Conservation (phyloP, 2,329 filamentous ascomycete genomes). For the Ceratocystis smalleyi region DNA sequence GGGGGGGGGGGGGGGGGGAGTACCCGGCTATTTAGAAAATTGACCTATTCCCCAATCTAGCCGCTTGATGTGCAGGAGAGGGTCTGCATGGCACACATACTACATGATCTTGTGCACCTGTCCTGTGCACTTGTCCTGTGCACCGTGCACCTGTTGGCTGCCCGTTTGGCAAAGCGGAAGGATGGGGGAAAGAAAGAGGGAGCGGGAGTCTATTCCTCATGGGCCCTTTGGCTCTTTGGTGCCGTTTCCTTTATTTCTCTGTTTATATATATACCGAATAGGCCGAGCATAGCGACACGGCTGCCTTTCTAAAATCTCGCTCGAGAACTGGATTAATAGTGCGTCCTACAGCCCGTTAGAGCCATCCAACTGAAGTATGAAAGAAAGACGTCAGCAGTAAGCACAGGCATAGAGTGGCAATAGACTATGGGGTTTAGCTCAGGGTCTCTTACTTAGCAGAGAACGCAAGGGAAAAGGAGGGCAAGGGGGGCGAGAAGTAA, state of each 20-base stretch:
- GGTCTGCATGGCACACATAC: background rate
- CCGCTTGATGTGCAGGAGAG: background rate
- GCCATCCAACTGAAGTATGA: no score
- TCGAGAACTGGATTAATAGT: no score
- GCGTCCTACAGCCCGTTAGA: no score
- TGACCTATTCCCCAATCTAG: no score
- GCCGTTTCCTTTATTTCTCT: background rate
- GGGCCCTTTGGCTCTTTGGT: background rate
- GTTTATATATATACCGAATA: no score
- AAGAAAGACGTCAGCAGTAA: background rate
- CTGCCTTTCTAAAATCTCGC: no score
- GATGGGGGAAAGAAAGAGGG: background rate
- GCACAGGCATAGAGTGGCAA: background rate
- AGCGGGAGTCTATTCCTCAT: background rate
- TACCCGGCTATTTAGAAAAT: background rate
- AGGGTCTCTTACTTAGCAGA: conserved; percentile 1
- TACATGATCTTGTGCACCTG: no score
- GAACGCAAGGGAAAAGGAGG: background rate
- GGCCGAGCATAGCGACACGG: no score
- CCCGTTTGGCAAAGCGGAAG: background rate
- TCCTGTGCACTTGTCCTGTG: background rate
- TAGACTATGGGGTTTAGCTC: background rate
- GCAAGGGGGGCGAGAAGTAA: background rate
- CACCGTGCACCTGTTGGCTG: background rate
- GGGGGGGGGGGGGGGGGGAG: background rate